Conservation (phyloP, 371 early-diverging fungal species). For the Haplosporangium sp. region DNA sequence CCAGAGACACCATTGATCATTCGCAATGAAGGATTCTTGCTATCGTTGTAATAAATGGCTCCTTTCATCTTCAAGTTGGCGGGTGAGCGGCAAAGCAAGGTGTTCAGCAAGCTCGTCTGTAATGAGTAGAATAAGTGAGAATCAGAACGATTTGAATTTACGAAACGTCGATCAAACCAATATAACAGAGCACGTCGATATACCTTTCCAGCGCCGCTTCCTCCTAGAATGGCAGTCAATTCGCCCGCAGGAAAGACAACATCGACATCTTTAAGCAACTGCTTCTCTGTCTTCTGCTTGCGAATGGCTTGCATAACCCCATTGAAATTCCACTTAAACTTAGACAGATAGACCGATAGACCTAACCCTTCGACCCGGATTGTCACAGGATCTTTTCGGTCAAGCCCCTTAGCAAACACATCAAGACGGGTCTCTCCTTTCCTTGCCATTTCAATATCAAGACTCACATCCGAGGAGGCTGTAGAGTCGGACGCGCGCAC, state of each 20-base stretch:
- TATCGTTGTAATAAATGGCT: constrained; percentile 42
- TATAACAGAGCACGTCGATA: background rate
- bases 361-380: constrained; percentile 34
- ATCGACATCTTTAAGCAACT: constrained; percentile 56
- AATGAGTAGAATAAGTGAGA: background rate
- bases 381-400: constrained; percentile 33
- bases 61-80: constrained; percentile 27
- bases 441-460: constrained; percentile 24
- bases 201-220: constrained; percentile 73
- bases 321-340: constrained; percentile 28
- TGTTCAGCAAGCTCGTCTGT: constrained; percentile 66
- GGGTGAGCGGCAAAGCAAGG: constrained; percentile 36
- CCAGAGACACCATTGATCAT: constrained; percentile 36
- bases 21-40: constrained; percentile 36
- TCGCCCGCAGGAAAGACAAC: constrained; percentile 61
- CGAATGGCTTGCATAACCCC: constrained; percentile 23
- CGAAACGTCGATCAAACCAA: background rate
- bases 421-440: constrained; percentile 42
- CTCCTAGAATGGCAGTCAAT: constrained; percentile 73
- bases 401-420: constrained; percentile 36
- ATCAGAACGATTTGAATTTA: background rate
- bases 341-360: constrained; percentile 29
- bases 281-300: constrained; percentile 26
- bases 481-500: background rate
- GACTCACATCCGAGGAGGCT: constrained; percentile 6